Conservation (phyloP, 768 basidiomycete genomes). For the Clitopilus passeckerianus region DNA sequence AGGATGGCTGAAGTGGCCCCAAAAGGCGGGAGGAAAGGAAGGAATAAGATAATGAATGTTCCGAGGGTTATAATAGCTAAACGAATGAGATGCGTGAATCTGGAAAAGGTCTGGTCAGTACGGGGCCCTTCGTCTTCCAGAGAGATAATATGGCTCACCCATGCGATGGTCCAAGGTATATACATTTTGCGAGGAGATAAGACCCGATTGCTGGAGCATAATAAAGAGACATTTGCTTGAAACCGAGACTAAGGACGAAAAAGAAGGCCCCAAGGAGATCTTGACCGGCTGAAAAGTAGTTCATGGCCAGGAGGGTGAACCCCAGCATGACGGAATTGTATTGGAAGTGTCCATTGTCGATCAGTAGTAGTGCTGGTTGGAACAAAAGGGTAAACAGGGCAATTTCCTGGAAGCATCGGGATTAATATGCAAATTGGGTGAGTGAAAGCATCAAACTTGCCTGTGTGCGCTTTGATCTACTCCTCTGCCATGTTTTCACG, state of each 20-base stretch:
- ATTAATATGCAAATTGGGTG: not conserved
- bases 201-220: conserved; percentile 91
- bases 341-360: conserved; percentile 95
- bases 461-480: conserved; percentile 73
- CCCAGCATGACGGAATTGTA: conserved; percentile 95
- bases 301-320: conserved; percentile 62
- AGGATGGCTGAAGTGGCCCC: conserved; percentile 41
- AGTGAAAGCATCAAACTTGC: conserved; percentile 31
- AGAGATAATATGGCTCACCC: conserved; percentile 49
- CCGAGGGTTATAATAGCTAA: conserved; percentile 57
- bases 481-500: conserved; percentile 57
- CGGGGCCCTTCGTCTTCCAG: not conserved
- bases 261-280: conserved; percentile 74
- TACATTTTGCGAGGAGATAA: conserved; percentile 85
- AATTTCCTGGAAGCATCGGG: conserved; percentile 41
- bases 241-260: conserved; percentile 82
- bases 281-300: conserved; percentile 60
- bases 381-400: conserved; percentile 70
- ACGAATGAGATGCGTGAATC: conserved; percentile 54
- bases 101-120: conserved; percentile 8
- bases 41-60: conserved; percentile 67
- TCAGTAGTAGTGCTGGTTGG: conserved; percentile 77
- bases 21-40: conserved; percentile 76
- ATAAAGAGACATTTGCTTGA: conserved; percentile 96
- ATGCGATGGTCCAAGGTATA: conserved; percentile 63